Evolutionary conservation across 345 rosid genomes (phyloP).

Genomic region (Pistacia vera): DNA sequence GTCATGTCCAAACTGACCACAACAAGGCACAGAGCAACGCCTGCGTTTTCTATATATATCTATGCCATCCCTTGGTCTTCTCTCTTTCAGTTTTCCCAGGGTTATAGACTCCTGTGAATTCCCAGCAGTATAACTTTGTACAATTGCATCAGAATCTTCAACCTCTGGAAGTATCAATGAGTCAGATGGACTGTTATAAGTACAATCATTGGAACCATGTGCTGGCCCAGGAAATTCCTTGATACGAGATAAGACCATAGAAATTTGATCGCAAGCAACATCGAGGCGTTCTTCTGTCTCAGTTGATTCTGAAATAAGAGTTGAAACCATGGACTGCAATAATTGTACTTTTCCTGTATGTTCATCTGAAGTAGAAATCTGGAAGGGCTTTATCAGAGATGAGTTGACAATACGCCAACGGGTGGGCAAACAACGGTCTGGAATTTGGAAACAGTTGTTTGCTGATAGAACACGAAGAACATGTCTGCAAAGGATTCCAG

Average conservation of each 20-base stretch:
- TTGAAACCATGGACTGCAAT: slow-evolving; percentile 51
- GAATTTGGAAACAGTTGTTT: slow-evolving; percentile 66
- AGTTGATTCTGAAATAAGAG: slow-evolving; percentile 45
- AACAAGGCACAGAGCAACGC: slow-evolving; percentile 46
- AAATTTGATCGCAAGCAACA: slow-evolving; percentile 55
- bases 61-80: slow-evolving; percentile 40
- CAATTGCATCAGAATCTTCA: slow-evolving; percentile 50
- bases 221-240: slow-evolving; percentile 45
- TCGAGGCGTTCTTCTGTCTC: slow-evolving; percentile 59
- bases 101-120: slow-evolving; percentile 34
- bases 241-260: slow-evolving; percentile 41
- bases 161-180: slow-evolving; percentile 48
- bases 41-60: slow-evolving; percentile 44
- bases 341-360: slow-evolving; percentile 44
- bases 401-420: slow-evolving; percentile 39
- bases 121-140: slow-evolving; percentile 38
- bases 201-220: slow-evolving; percentile 26
- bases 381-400: slow-evolving; percentile 25
- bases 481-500: slow-evolving; percentile 66
- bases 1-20: slow-evolving; percentile 55
- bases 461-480: slow-evolving; percentile 58
- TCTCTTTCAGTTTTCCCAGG: slow-evolving; percentile 53
- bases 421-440: slow-evolving; percentile 45
- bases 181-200: slow-evolving; percentile 45
- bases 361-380: slow-evolving; percentile 29